Percentiles rank a stretch among this genome's conserved stretches.
Conservation (phyloP, 352 stramenopile genomes). For the Phytophthora sojae region DNA sequence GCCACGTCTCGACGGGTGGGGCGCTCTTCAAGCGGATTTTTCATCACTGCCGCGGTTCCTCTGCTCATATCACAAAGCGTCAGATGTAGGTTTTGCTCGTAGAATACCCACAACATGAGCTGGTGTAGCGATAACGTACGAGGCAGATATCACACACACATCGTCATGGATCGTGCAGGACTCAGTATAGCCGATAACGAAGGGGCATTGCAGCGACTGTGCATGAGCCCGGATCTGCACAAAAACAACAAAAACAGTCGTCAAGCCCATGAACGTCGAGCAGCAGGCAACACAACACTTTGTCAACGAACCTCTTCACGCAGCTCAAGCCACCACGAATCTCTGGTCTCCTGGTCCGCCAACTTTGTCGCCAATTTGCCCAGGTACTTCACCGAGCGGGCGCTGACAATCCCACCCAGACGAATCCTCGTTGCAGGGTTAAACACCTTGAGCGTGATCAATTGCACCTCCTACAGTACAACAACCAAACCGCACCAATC, state of each 20-base stretch:
- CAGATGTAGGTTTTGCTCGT: not conserved
- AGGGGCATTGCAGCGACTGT: slow-evolving; percentile 94
- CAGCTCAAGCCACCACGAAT: slow-evolving; percentile 98
- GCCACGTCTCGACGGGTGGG: slow-evolving; percentile 40
- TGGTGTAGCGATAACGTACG: slow-evolving; percentile 47
- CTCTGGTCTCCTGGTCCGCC: slow-evolving; percentile 96
- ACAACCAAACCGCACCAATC: slow-evolving; percentile 2
- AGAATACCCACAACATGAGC: not conserved
- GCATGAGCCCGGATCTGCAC: slow-evolving; percentile 94
- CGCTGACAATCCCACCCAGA: slow-evolving; percentile 86
- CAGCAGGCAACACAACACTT: not conserved
- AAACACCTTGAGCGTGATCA: slow-evolving; percentile 96
- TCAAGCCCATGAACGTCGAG: not conserved
- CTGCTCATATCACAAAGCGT: slow-evolving; percentile 30
- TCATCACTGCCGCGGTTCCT: slow-evolving; percentile 81
- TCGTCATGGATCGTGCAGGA: slow-evolving; percentile 98
- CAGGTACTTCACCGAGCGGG: slow-evolving; percentile 90
- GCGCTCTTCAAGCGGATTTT: slow-evolving; percentile 65
- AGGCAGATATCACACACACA: slow-evolving; percentile 97
- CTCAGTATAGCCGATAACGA: slow-evolving; percentile 97
- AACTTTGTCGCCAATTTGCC: slow-evolving; percentile 95
- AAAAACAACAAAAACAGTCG: not conserved
- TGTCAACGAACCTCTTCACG: slow-evolving; percentile 90
- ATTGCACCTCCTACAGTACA: slow-evolving; percentile 89
- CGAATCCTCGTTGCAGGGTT: slow-evolving; percentile 78